Evolutionary conservation across 2,329 filamentous ascomycete species (phyloP).

Genomic region (Pyrenophora tritici-repentis): DNA sequence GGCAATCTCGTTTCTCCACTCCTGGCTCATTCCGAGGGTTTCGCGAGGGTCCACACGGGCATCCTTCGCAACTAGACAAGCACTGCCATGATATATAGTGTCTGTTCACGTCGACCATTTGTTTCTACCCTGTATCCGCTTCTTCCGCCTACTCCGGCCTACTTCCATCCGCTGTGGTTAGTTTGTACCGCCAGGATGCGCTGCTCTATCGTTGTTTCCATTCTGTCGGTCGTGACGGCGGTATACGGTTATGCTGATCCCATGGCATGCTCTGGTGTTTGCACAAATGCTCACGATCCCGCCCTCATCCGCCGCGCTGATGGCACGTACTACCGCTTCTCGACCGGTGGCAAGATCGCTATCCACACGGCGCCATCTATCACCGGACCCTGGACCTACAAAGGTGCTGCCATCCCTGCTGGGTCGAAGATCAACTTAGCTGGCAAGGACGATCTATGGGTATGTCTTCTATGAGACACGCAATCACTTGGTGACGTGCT

Average conservation of each 20-base stretch:
- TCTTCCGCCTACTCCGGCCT: not conserved
- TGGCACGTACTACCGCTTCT: conserved; percentile 59
- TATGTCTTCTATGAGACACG: conserved; percentile 24
- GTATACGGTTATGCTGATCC: conserved; percentile 49
- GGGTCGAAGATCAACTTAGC: conserved; percentile 53
- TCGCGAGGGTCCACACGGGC: not conserved
- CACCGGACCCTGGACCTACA: conserved; percentile 57
- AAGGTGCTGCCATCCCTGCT: conserved; percentile 53
- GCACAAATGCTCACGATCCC: conserved; percentile 56
- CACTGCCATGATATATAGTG: conserved; percentile 3
- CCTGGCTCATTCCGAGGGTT: not conserved
- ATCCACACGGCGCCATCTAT: conserved; percentile 56
- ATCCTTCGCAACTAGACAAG: not conserved
- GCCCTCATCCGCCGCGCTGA: conserved; percentile 55
- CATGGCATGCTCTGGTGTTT: conserved; percentile 48
- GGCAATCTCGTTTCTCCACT: conserved; percentile 3
- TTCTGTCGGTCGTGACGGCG: conserved; percentile 21
- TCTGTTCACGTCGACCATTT: not conserved
- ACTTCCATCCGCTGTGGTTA: not conserved
- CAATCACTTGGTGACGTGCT: not conserved
- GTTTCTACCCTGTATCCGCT: not conserved
- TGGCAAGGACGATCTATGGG: conserved; percentile 58
- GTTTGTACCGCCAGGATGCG: conserved; percentile 19
- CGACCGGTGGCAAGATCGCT: conserved; percentile 56
- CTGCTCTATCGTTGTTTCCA: conserved; percentile 21